Evolutionary conservation across 441 rosid genomes (phyloP).

Genomic region (Brassica balearica): DNA sequence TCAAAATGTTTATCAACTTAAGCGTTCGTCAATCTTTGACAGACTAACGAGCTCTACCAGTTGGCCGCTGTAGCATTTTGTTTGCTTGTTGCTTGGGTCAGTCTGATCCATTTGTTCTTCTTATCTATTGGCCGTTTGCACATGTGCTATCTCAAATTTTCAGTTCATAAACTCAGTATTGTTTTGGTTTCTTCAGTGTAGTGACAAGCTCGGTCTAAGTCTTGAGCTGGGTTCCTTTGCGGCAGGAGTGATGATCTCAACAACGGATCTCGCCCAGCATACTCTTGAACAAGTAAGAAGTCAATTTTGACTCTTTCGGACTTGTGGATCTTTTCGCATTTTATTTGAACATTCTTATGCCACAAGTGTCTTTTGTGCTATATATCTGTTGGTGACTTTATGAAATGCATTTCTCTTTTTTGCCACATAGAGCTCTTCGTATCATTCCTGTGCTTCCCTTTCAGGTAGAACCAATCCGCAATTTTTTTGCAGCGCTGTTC

Average conservation of each 20-base stretch:
- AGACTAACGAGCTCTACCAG: slow-evolving; percentile 98
- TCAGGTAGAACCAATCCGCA: slow-evolving; percentile 98
- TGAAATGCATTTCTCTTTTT: slow-evolving; percentile 15
- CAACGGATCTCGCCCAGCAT: slow-evolving; percentile 93
- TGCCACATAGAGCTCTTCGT: slow-evolving; percentile 11
- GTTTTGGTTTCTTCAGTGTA: slow-evolving; percentile 74
- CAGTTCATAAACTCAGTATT: slow-evolving; percentile 27
- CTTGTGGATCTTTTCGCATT: slow-evolving; percentile 1
- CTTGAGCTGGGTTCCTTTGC: slow-evolving; percentile 99
- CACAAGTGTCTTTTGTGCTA: not conserved
- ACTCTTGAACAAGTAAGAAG: slow-evolving; percentile 90
- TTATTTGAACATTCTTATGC: not conserved
- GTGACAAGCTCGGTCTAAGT: slow-evolving; percentile 95
- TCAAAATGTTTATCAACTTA: slow-evolving; percentile 36
- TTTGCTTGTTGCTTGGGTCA: slow-evolving; percentile 97
- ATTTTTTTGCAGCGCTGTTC: slow-evolving; percentile 97
- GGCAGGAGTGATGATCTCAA: slow-evolving; percentile 98
- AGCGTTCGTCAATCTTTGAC: slow-evolving; percentile 44
- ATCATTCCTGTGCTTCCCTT: slow-evolving; percentile 24
- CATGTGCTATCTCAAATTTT: slow-evolving; percentile 8
- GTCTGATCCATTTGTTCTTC: slow-evolving; percentile 45
- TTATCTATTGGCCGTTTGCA: slow-evolving; percentile 15
- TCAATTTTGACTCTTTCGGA: slow-evolving; percentile 7
- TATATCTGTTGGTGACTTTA: not conserved
- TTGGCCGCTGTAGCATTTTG: slow-evolving; percentile 96